Evolutionary conservation across 768 basidiomycete species (phyloP), one percentile per base, ranked within the genome.

Genomic region (Mycena crocata): DNA sequence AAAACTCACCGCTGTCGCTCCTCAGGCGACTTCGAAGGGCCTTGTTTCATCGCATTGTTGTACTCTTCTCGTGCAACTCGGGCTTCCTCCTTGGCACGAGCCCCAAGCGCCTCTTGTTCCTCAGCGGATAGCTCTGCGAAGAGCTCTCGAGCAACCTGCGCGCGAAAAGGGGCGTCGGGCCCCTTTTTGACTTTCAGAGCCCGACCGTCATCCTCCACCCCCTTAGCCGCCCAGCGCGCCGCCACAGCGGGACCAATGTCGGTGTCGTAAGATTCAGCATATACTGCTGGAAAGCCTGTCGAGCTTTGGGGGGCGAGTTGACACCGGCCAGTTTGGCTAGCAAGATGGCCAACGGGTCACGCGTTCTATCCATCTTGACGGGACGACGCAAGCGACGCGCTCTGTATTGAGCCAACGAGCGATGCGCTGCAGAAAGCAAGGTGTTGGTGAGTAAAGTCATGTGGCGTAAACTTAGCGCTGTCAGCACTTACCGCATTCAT

Each of bases 211-310:
- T n/a, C n/a, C n/a, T n/a, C n/a, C n/a, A n/a, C n/a, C n/a, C n/a
- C n/a, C n/a, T n/a, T 37, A 17, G 44, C 44, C 8, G n/a, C 44
- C 48, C 48, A 50, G 24, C 48, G 48, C 24, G 48, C 48, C 6
- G 9, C 13, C 12, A 50, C 48, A 7, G n/a, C 48, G 5, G 48
- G 48, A 7, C 5, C 17, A 31, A 50, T 50, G 9, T 28, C 30
- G 5, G 23, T 50, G 13, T 50, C 48, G 24, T 50, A 50, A 13
- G 48, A 50, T 21, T 50, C 48, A 50, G 24, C 48, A 50, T 50
- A 26, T 50, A 50, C n/a, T 50, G 48, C 28, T 50, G 48, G n/a
- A 28, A 50, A n/a, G n/a, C n/a, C n/a, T n/a, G n/a, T n/a, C n/a
- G n/a, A n/a, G n/a, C n/a, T n/a, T n/a, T n/a, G n/a, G n/a, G n/a